phyloP scores from a whole-genome alignment of 495 filamentous ascomycete genomes.

The Xylaria telfairii region DNA sequence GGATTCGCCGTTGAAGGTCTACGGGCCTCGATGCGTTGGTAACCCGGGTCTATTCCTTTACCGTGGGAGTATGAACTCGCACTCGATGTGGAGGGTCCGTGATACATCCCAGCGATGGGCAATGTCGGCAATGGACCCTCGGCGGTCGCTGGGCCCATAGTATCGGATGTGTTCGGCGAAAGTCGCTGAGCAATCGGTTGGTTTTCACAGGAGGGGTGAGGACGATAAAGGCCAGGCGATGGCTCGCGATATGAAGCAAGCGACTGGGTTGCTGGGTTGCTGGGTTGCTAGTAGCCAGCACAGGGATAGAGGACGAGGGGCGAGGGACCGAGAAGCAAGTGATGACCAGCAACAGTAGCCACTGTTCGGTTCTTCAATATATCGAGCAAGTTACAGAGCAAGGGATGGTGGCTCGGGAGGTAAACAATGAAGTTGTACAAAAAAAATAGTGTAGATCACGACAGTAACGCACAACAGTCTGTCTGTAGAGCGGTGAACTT shows the following conservation, averaged over 20 bases:
- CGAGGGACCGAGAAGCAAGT: constrained; percentile 2
- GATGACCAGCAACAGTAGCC: constrained; percentile 5
- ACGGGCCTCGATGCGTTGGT: constrained; percentile 24
- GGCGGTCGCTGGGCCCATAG: constrained; percentile 29
- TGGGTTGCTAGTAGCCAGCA: neutral
- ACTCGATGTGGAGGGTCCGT: constrained; percentile 29
- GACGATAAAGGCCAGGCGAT: neutral
- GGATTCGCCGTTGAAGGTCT: constrained; percentile 32
- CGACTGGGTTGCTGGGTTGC: neutral
- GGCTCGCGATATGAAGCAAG: neutral
- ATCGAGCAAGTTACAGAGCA: constrained; percentile 6
- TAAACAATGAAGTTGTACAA: constrained; percentile 28
- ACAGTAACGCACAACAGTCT: neutral
- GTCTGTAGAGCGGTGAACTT: neutral
- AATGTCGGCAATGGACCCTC: constrained; percentile 25
- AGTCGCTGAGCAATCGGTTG: neutral
- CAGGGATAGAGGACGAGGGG: neutral
- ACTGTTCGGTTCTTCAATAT: neutral
- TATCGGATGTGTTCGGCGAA: neutral
- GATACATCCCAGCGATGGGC: constrained; percentile 25
- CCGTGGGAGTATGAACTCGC: constrained; percentile 38
- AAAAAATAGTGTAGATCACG: neutral
- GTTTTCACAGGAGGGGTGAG: neutral
- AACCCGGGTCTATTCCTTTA: constrained; percentile 32
- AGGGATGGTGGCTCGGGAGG: constrained; percentile 29